Evolutionary conservation across 2,329 filamentous ascomycete species (phyloP), one percentile per base, ranked within the genome.

Genomic region (Colletotrichum sp.): DNA sequence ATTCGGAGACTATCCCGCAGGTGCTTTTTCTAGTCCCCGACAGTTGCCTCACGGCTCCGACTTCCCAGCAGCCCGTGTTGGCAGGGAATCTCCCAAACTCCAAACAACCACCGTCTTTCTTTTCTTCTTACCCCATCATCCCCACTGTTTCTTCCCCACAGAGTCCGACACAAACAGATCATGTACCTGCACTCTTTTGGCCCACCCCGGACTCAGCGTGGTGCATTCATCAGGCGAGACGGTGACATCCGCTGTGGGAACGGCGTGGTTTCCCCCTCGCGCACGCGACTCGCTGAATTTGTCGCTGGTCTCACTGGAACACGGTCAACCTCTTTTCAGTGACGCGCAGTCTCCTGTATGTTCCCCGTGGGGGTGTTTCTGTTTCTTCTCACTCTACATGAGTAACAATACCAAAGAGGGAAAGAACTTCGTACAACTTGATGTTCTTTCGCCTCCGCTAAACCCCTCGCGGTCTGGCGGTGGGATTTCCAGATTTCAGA

Each of bases 141-240:
- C 26, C 73, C 73, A 75, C 73, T 73, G 55, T 75, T 59, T 65
- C 18, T 75, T 68, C 70, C 55, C 73, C 73, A 73, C 73, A 68
- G 60, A 59, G 66, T 68, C 60, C 26, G 5, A 32, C 64, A 36
- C 28, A 24, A 68, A 64, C 73, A 68, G 73, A 75, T 68, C 64
- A 73, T 73, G 70, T 60, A 68, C 24, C 28, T 70, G 36, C 36
- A 67, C 52, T 32, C 21, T 64, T 59, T 61, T 59, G 34, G 63
- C 24, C 39, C 52, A 52, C 68, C 26, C 57, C 32, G 28, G 34
- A 69, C 60, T 60, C 28, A 48, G 64, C 59, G 26, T 52, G 43
- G 65, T 70, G 68, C 68, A 63, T 28, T 68, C 57, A 75, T 75
- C 70, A 73, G 70, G 57, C 59, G 59, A 75, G 63, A 68, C 59